A percentile compares a stretch with the other conserved stretches of the same genome.
phyloP scores from a whole-genome alignment of 805 yeast species.

The Cyberlindnera saturnus region DNA sequence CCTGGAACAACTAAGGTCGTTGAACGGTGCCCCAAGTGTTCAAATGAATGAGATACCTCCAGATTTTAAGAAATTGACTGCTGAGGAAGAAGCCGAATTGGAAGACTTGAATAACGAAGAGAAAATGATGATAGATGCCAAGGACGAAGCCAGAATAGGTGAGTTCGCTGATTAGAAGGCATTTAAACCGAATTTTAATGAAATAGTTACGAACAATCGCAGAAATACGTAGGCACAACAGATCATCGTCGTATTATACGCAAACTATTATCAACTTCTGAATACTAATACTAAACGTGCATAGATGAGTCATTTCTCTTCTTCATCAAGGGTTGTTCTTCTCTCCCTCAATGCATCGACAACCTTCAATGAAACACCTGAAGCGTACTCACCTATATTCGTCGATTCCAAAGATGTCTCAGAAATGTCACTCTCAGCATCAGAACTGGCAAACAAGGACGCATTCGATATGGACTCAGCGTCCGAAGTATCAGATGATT shows the following conservation, averaged over 20 bases:
- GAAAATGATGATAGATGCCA: slow-evolving; percentile 27
- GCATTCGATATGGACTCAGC: slow-evolving; percentile 37
- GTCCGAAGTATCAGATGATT: slow-evolving; percentile 26
- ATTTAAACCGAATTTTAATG: too few species aligned
- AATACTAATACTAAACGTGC: too few species aligned
- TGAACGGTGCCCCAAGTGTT: slow-evolving; percentile 93
- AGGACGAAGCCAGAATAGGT: slow-evolving; percentile 32
- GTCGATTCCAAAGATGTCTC: slow-evolving; percentile 22
- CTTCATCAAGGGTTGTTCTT: slow-evolving; percentile 11
- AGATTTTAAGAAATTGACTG: slow-evolving; percentile 24
- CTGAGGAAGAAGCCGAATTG: slow-evolving; percentile 36
- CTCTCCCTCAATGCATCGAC: slow-evolving; percentile 25
- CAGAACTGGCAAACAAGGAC: slow-evolving; percentile 37
- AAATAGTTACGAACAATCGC: too few species aligned
- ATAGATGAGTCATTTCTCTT: not conserved
- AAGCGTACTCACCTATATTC: slow-evolving; percentile 9
- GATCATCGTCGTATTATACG: too few species aligned
- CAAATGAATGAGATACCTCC: slow-evolving; percentile 91
- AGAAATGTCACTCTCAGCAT: slow-evolving; percentile 24
- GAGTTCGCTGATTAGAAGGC: slow-evolving; percentile 23
- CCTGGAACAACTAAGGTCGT: slow-evolving; percentile 70
- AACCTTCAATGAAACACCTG: slow-evolving; percentile 22
- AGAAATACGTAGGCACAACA: too few species aligned
- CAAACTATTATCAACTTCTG: too few species aligned
- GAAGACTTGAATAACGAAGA: slow-evolving; percentile 31